Conservation (phyloP, 2,329 filamentous ascomycete species). For the Tolypocladium inflatum region DNA sequence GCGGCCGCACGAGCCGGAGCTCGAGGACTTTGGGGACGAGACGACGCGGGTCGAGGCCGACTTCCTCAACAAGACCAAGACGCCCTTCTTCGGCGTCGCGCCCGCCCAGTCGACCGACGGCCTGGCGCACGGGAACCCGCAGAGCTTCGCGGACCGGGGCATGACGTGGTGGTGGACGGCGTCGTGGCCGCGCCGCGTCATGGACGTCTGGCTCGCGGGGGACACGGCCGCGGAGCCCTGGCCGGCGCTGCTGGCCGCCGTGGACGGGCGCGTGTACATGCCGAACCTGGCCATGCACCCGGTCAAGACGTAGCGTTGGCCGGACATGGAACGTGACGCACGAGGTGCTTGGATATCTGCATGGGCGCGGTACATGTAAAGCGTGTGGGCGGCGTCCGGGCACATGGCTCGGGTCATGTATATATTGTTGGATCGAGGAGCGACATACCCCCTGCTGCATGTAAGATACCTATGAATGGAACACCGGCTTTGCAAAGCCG, state of each 20-base stretch:
- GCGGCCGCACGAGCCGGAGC: constrained; percentile 3
- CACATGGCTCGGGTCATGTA: too few relatives aligned
- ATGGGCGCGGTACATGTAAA: background rate
- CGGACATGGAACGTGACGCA: background rate
- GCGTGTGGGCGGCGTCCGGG: background rate
- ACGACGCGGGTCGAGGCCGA: background rate
- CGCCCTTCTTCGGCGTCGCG: constrained; percentile 18
- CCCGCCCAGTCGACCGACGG: constrained; percentile 15
- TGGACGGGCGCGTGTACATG: constrained; percentile 19
- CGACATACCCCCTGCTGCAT: too few relatives aligned
- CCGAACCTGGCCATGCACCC: constrained; percentile 28
- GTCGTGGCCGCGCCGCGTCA: constrained; percentile 19
- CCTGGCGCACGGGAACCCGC: constrained; percentile 12
- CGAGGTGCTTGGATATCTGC: background rate
- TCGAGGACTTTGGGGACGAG: constrained; percentile 8
- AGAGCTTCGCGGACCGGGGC: constrained; percentile 13
- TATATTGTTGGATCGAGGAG: too few relatives aligned
- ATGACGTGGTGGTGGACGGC: constrained; percentile 23
- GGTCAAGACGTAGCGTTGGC: constrained; percentile 15
- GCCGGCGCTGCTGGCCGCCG: constrained; percentile 17
- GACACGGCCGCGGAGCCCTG: constrained; percentile 9
- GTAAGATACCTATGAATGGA: too few relatives aligned
- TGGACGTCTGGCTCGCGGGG: constrained; percentile 20
- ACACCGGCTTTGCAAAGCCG: too few relatives aligned
- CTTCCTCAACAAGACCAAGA: background rate